Base-by-base conservation (phyloP, 176 grass and related monocot species). In the Carex cristatella region DNA sequence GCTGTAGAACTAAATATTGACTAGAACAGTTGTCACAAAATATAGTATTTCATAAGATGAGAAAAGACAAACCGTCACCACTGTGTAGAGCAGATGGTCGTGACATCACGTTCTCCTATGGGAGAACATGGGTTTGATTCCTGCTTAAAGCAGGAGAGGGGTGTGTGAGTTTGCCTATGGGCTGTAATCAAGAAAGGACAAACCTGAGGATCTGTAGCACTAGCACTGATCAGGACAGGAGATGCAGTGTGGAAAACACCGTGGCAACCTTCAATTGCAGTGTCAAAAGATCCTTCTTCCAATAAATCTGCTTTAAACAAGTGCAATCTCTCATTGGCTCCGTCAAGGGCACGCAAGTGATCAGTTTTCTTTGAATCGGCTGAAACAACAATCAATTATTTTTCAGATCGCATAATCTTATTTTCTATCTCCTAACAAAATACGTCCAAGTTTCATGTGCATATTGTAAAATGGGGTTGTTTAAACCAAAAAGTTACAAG, bases 161-260 rank as follows among this genome's bases (percentile, higher is more conserved):
- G 32, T 33, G 32, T 33, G 32, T 33, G 32, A 23, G 23, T 23
- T 23, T 23, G 23, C 23, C 23, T 23, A 23, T 23, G 23, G 23
- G 23, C 23, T 23, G 23, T 23, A 23, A 23, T 23, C 23, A 23
- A 61, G 11, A 57, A 57, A 57, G 0, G 31, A 58, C 5, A 49
- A 86, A 87, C 85, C 85, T 82, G 64, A 11, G 85, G 85, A 81
- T 87, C 74, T 4, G 85, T 37, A 51, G 68, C 63, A 57, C 16
- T 56, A 9, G 49, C 2, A 44, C 40, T 44, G 40, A 44, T 44
- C n/a, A 60, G 40, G 54, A 70, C 64, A 73, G 86, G 86, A 65
- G 79, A 83, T 73, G 86, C 86, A 61, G 86, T 83, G 78, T 87
- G 86, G 56, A 87, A 87, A 57, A 87, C 80, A 65, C 67, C 86